These are phyloP conservation scores for Bathelium albidoporum DNA, from an alignment of 495 filamentous ascomycete species.

Conservation along the genomic window DNA sequence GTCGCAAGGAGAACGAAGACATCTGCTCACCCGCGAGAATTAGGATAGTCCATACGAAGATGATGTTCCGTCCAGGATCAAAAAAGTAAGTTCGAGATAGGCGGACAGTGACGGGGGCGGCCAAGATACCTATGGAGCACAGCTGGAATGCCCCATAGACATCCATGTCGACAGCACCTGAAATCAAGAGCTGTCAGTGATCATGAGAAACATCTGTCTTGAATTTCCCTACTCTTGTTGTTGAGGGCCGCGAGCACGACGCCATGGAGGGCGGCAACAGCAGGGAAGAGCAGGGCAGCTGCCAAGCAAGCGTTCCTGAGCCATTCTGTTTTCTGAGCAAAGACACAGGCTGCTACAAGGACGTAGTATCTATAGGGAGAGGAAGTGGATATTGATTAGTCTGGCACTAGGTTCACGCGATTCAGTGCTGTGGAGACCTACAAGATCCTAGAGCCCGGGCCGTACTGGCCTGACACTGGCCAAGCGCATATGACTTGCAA, in stretches of 20 bases:
- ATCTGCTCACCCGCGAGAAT: slow-evolving; percentile 41
- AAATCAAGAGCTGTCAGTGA: slow-evolving; percentile 9
- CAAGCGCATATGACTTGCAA: slow-evolving; percentile 49
- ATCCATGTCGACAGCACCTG: slow-evolving; percentile 54
- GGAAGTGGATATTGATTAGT: neutral
- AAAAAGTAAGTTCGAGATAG: slow-evolving; percentile 50
- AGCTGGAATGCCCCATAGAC: slow-evolving; percentile 54
- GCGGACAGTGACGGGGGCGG: slow-evolving; percentile 46
- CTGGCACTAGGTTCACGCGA: neutral
- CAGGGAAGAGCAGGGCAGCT: slow-evolving; percentile 50
- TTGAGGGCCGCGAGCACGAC: slow-evolving; percentile 47
- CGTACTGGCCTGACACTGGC: slow-evolving; percentile 53
- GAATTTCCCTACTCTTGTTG: slow-evolving; percentile 40
- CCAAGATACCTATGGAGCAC: slow-evolving; percentile 50
- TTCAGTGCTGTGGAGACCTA: slow-evolving; percentile 26
- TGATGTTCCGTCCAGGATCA: slow-evolving; percentile 47
- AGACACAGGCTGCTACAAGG: slow-evolving; percentile 46
- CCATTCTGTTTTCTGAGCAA: slow-evolving; percentile 48
- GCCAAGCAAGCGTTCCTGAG: slow-evolving; percentile 48
- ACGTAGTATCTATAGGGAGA: slow-evolving; percentile 42
- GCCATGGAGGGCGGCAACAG: slow-evolving; percentile 49
- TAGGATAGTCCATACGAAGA: slow-evolving; percentile 50
- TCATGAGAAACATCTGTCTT: slow-evolving; percentile 21
- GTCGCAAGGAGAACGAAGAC: neutral
- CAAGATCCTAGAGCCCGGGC: slow-evolving; percentile 44